Base-by-base conservation (phyloP, 108 stramenopile genomes). In the Asterionellopsis glacialis region DNA sequence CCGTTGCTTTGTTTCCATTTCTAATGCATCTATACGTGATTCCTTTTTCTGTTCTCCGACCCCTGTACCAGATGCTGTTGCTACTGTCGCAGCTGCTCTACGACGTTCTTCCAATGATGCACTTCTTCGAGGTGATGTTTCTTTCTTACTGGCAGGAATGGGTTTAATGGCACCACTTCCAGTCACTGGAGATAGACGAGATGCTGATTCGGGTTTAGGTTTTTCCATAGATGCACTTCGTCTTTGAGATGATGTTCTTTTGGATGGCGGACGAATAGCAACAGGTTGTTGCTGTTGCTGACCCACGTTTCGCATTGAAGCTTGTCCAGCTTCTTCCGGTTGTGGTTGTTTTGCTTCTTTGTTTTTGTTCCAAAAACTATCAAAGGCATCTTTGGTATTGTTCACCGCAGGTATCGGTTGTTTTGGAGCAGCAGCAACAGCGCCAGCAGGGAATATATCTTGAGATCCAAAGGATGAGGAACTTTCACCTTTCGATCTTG, bases 1-100 rank as follows among this genome's bases (percentile, higher is more conserved):
- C 2, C 49, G 14, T 41, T 51, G 15, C 9, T 28, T 23, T n/a
- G 61, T 51, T 16, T 44, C 61, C 18, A 50, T 18, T 28, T 61
- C 61, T 4, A 61, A 44, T 1, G 61, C 61, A 22, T 61, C 61
- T 14, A 61, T 61, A 23, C 53, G 22, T 26, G 22, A 15, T 26
- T 54, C 53, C 9, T 54, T 27, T 5, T 54, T 25, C 1, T 4
- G 19, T 21, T 21, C n/a, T 16, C 45, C 19, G 2, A 4, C 45
- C 4, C 3, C 19, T 16, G 45, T 21, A 6, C 19, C 18, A 4
- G 45, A 2, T 54, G 53, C n/a, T 54, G 5, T 5, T 54, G 26
- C 22, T 40, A 25, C 1, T n/a, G 53, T 11, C 9, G 25, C 25
- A 16, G 47, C 11, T 44, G 43, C 16, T 21, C 47, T 48, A 9